Evolutionary conservation across 805 yeast genomes (phyloP), one percentile per base, ranked within the genome.

Genomic region (Debaryomyces tyrocola): DNA sequence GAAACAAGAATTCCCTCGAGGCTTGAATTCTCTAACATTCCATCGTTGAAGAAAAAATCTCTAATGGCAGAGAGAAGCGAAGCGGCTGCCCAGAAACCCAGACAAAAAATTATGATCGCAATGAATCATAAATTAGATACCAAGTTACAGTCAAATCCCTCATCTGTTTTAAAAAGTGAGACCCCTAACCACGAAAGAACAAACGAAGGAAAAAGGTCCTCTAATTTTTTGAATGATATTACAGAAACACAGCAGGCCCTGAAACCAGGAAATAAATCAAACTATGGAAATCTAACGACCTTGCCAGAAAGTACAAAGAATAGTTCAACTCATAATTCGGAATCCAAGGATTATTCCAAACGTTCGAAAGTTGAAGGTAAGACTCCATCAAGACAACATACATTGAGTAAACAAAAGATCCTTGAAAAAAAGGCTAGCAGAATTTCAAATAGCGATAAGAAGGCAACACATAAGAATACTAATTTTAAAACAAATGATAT

Each of bases 11-110:
- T 33, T 10, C 49, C 49, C 4, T 41, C 45, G 36, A 56, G 54
- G 17, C 31, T 59, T 10, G 63, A 59, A 21, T 43, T 54, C 2
- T 29, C 40, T 6, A 37, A 39, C n/a, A 56, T 55, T 7, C 62
- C 65, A 3, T 41, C 55, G 1, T 51, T 57, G 39, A 62, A 59
- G 47, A 63, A 64, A 51, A 61, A 58, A 43, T 61, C 67, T 1
- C 49, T 65, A 46, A 61, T 59, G 64, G 62, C 62, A 10, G 59
- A 59, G 43, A 48, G 63, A 41, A 57, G 57, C 37, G 66, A 62
- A 47, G 63, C 60, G 4, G 60, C 60, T 6, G 56, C 63, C 12
- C 54, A 44, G 41, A 60, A 57, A 41, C 63, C 58, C 17, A 62
- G 57, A 39, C 67, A 62, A 44, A 66, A 59, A 43, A 47, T 64